Base-by-base conservation (phyloP, 768 basidiomycete genomes). In the Boletus barrowsii region DNA sequence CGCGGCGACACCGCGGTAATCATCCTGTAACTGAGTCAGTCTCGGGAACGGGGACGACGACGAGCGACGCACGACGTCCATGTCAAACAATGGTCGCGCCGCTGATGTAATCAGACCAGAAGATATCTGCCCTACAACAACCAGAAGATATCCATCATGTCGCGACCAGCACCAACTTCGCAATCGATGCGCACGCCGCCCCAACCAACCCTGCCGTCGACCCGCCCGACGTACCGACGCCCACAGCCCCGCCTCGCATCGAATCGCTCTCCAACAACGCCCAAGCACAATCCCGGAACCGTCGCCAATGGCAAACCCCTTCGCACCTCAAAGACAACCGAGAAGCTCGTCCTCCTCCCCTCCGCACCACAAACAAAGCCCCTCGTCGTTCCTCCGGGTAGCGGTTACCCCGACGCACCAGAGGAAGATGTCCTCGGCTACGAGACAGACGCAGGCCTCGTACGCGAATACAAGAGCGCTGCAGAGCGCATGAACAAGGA, bases 401-500 rank as follows among this genome's bases (percentile, higher is more conserved):
- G 45, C 20, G 43, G 51, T 15, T 62, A 61, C 36, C 57, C 66
- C 2, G 54, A 47, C 3, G 56, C 53, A 40, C 54, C 53, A 35
- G 81, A 81, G 32, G 81, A 82, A 18, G 73, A 73, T 26, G 70
- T 77, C 3, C 76, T 86, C 49, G 86, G 82, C 10, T 82, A 84
- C 60, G 85, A 87, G 69, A 85, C 82, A 2, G 84, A 84, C 53
- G 79, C 76, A 0, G 85, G 86, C 8, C 57, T 63, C 10, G 73
- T 87, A 20, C 77, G 84, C 51, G 91, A 93, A 63, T 82, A 88
- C 64, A 89, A 96, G 72, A 92, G 85, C 58, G 82, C 83, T 57
- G 91, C 86, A 9, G 94, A 98, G 69, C 79, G 88, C 52, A 95
- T 97, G 93, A 84, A 73, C 59, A 96, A 93, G 70, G 80, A 81